Base-by-base conservation (phyloP, 352 stramenopile species). In the Phytophthora foliorum region DNA sequence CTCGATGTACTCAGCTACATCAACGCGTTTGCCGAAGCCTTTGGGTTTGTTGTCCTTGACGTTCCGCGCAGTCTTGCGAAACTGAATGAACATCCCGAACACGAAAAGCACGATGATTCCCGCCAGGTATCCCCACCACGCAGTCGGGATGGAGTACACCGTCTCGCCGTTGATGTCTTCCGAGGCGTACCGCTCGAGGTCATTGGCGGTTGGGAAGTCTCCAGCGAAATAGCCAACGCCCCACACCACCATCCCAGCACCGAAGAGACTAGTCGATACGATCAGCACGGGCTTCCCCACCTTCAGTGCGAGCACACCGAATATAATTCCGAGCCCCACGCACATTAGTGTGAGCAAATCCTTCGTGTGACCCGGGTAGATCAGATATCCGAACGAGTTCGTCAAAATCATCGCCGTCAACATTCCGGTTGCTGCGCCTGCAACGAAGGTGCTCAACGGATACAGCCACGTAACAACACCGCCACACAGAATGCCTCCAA, bases 221-320 rank as follows among this genome's bases (percentile, higher is more conserved):
- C 76, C 78, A 9, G 60, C 76, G 42, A 88, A 89, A 60, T 86
- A 87, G 4, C 81, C 78, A 45, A 87, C 50, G 2, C 81, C 74
- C 78, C 77, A 86, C 1, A 73, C 72, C 5, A 79, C 38, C 16
- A 83, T 38, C 0, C 63, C 64, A 2, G 81, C 73, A 19, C 81
- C 81, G n/a, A 84, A 68, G 14, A 83, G 44, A 54, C 74, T 81
- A 17, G 80, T 85, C 6, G 72, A 61, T 21, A 82, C 44, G 44
- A 90, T 72, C 21, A 88, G 17, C 21, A 82, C 57, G 6, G 77
- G 77, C 32, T 84, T 83, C 53, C 84, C 79, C 3, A 82, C 22
- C 58, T 85, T 82, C 54, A 81, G 41, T 2, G 73, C 69, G 10
- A 80, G 21, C 17, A 80, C 49, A 6, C 67, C 80, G 32, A 72